These are phyloP conservation scores for Glarea lozoyensis DNA, from an alignment of 495 filamentous ascomycete genomes.

Conservation along the genomic window DNA sequence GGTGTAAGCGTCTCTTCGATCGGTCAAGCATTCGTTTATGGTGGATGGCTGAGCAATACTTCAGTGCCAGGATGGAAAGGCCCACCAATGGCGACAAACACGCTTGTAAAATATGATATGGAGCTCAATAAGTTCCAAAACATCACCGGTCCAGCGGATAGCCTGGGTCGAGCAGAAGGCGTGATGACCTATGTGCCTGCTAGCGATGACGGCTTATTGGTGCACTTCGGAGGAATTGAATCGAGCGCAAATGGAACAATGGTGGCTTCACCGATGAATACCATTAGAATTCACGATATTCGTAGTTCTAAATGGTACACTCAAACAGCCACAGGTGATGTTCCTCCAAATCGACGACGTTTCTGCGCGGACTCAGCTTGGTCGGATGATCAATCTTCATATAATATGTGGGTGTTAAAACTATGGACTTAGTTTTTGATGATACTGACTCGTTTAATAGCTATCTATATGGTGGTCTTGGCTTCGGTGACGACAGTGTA, in stretches of 20 bases:
- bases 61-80: conserved; percentile 37
- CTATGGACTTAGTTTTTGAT: background rate
- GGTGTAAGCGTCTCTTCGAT: conserved; percentile 20
- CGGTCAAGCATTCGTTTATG: conserved; percentile 33
- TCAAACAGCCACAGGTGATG: conserved; percentile 36
- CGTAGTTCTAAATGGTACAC: conserved; percentile 42
- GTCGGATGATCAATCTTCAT: conserved; percentile 42
- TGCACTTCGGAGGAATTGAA: conserved; percentile 43
- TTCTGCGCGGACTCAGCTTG: conserved; percentile 48
- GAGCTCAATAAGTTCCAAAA: conserved; percentile 31
- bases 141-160: conserved; percentile 36
- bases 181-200: conserved; percentile 40
- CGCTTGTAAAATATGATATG: conserved; percentile 37
- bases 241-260: conserved; percentile 23
- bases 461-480: conserved; percentile 43
- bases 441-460: conserved; percentile 17
- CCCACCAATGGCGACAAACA: conserved; percentile 26
- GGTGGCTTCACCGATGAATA: conserved; percentile 24
- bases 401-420: conserved; percentile 39
- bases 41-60: conserved; percentile 38
- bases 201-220: conserved; percentile 41
- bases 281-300: conserved; percentile 45
- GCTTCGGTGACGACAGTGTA: conserved; percentile 27
- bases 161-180: conserved; percentile 32
- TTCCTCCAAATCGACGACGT: conserved; percentile 35